A percentile compares a stretch with the other conserved stretches of the same genome.
Conservation (phyloP, 2,329 filamentous ascomycete species). For the Paramyrothecium roridum region DNA sequence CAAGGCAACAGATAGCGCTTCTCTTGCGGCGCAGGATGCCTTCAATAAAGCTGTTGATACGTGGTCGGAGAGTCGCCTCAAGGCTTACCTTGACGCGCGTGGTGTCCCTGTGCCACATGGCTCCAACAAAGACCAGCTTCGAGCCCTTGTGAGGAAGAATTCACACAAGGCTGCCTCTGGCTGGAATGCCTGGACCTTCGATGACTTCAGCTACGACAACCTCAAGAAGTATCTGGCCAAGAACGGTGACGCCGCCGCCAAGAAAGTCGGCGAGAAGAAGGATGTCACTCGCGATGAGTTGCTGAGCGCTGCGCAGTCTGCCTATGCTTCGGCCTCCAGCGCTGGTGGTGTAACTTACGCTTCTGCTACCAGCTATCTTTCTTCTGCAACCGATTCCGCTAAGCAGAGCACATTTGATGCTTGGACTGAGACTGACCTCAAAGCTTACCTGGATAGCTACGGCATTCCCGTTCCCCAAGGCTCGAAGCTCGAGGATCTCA, state of each 20-base stretch:
- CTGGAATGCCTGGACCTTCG: slow-evolving; percentile 75
- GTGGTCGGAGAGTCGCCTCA: slow-evolving; percentile 76
- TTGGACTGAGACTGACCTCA: slow-evolving; percentile 72
- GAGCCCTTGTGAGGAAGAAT: slow-evolving; percentile 71
- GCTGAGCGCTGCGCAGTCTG: slow-evolving; percentile 59
- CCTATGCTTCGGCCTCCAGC: slow-evolving; percentile 56
- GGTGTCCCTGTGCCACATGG: slow-evolving; percentile 71
- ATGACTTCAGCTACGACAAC: slow-evolving; percentile 71
- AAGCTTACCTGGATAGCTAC: slow-evolving; percentile 76
- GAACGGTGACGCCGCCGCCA: slow-evolving; percentile 51
- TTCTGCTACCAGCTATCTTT: slow-evolving; percentile 68
- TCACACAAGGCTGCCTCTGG: slow-evolving; percentile 66
- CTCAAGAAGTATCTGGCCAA: slow-evolving; percentile 55
- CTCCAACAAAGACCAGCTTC: slow-evolving; percentile 68
- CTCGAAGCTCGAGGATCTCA: slow-evolving; percentile 65
- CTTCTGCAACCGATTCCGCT: slow-evolving; percentile 60
- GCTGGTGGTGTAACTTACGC: slow-evolving; percentile 58
- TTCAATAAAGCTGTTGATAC: slow-evolving; percentile 60
- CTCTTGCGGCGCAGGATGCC: slow-evolving; percentile 59
- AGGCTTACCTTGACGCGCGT: slow-evolving; percentile 74
- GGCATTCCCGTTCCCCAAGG: slow-evolving; percentile 67
- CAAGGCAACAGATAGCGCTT: slow-evolving; percentile 68
- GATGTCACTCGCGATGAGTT: slow-evolving; percentile 71
- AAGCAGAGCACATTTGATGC: slow-evolving; percentile 68
- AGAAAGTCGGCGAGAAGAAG: slow-evolving; percentile 59